A percentile compares a stretch with the other conserved stretches of the same genome.
Conservation (phyloP, 169 alveolate genomes). For the Eimeria zaria region DNA sequence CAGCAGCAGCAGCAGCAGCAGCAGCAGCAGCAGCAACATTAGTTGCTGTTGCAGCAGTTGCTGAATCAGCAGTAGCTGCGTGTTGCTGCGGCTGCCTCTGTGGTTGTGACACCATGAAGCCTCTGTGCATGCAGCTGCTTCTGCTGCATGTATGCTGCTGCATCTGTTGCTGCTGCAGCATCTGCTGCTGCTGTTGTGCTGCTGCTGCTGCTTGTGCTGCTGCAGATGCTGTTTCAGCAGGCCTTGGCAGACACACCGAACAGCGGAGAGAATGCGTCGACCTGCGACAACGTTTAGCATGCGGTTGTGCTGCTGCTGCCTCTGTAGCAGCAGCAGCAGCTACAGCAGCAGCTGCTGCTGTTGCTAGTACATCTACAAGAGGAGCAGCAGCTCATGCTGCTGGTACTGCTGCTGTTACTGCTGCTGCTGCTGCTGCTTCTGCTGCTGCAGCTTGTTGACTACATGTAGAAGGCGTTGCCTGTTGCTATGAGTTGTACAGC, state of each 20-base stretch:
- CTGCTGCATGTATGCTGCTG: too few relatives aligned
- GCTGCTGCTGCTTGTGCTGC: neutral
- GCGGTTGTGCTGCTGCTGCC: too few relatives aligned
- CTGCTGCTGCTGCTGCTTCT: slow-evolving; percentile 12
- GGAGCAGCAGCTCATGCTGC: neutral
- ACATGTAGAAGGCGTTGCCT: neutral
- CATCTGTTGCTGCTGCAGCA: too few relatives aligned
- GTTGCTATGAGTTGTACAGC: neutral
- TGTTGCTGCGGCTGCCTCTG: neutral
- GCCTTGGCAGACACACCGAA: neutral
- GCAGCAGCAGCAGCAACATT: slow-evolving; percentile 34
- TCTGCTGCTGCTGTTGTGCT: too few relatives aligned
- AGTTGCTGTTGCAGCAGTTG: neutral
- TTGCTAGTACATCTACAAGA: neutral
- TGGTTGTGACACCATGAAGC: neutral
- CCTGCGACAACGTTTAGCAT: neutral
- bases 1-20: slow-evolving; percentile 67
- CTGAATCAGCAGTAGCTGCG: slow-evolving; percentile 27
- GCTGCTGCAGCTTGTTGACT: slow-evolving; percentile 27
- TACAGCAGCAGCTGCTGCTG: neutral
- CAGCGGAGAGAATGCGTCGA: neutral
- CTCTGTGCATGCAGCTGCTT: neutral
- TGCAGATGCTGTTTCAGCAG: neutral
- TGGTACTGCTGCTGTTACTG: neutral
- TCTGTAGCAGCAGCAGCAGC: slow-evolving; percentile 2